Percentiles rank a stretch among this genome's conserved stretches.
phyloP scores from a whole-genome alignment of 352 stramenopile genomes.

The Globisporangium yorkense region DNA sequence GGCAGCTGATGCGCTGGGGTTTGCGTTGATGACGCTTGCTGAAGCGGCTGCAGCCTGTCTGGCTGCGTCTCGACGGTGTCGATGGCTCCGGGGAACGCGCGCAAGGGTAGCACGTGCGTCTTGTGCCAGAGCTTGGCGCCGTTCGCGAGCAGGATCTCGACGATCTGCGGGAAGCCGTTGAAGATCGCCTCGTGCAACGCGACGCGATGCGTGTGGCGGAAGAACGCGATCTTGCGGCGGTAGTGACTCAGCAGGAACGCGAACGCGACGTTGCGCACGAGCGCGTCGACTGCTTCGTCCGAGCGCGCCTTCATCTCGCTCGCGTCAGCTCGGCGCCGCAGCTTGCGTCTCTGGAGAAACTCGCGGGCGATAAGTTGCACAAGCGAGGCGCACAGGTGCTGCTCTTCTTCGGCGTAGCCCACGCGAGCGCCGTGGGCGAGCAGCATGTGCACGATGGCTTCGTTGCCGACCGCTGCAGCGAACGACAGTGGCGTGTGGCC shows the following conservation, averaged over 20 bases:
- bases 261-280: conserved; percentile 57
- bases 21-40: not conserved
- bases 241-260: conserved; percentile 56
- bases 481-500: conserved; percentile 71
- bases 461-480: conserved; percentile 59
- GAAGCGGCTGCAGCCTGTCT: not conserved
- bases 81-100: conserved; percentile 30
- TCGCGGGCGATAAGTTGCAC: conserved; percentile 56
- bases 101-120: conserved; percentile 50
- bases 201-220: conserved; percentile 60
- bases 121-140: conserved; percentile 51
- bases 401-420: conserved; percentile 42
- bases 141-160: conserved; percentile 40
- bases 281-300: conserved; percentile 36
- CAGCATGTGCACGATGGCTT: conserved; percentile 69
- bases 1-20: conserved; percentile 7
- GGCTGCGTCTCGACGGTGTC: not conserved
- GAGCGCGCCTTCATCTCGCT: conserved; percentile 18
- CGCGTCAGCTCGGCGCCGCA: conserved; percentile 10
- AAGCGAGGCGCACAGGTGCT: conserved; percentile 49
- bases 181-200: conserved; percentile 65
- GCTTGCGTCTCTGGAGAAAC: conserved; percentile 26
- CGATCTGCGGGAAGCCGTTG: conserved; percentile 56
- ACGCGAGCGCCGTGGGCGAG: conserved; percentile 46
- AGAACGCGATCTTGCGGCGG: conserved; percentile 32